A percentile compares a stretch with the other conserved stretches of the same genome.
phyloP scores from a whole-genome alignment of 345 rosid species.

The Pistacia vera region DNA sequence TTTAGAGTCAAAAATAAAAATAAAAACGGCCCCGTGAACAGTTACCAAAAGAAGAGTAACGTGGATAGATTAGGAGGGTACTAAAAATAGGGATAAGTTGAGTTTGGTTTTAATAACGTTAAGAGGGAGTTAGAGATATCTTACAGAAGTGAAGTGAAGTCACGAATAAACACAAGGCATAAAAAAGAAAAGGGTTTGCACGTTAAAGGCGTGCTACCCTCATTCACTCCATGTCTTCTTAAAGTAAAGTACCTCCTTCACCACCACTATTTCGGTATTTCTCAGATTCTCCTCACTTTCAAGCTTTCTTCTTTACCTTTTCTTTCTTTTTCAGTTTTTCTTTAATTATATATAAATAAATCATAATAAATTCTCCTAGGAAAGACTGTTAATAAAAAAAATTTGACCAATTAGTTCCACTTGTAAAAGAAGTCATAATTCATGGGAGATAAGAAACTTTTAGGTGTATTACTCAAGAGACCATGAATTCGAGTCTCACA shows the following conservation, averaged over 20 bases:
- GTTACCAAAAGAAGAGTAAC: conserved; percentile 12
- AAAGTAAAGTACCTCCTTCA: conserved; percentile 27
- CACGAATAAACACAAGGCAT: conserved; percentile 29
- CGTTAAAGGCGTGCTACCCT: conserved; percentile 38
- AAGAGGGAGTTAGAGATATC: conserved; percentile 15
- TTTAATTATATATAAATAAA: not conserved
- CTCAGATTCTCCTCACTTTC: conserved; percentile 32
- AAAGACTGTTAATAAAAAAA: too few species aligned
- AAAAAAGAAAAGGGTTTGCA: conserved; percentile 34
- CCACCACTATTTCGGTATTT: conserved; percentile 15
- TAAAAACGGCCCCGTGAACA: conserved; percentile 47
- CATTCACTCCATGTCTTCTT: conserved; percentile 38
- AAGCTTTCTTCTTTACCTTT: conserved; percentile 21
- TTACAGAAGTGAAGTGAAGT: not conserved
- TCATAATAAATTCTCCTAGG: not conserved
- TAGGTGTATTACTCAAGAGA: too few species aligned
- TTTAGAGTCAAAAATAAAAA: conserved; percentile 24
- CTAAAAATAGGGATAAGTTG: conserved; percentile 3
- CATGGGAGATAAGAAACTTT: too few species aligned
- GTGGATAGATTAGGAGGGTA: conserved; percentile 3
- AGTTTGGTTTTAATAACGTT: conserved; percentile 29
- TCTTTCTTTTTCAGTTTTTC: not conserved
- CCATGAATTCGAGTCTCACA: too few species aligned
- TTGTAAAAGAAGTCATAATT: too few species aligned
- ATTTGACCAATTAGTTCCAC: too few species aligned